phyloP scores from a whole-genome alignment of 2,329 filamentous ascomycete genomes.

The Trichophyton verrucosum region DNA sequence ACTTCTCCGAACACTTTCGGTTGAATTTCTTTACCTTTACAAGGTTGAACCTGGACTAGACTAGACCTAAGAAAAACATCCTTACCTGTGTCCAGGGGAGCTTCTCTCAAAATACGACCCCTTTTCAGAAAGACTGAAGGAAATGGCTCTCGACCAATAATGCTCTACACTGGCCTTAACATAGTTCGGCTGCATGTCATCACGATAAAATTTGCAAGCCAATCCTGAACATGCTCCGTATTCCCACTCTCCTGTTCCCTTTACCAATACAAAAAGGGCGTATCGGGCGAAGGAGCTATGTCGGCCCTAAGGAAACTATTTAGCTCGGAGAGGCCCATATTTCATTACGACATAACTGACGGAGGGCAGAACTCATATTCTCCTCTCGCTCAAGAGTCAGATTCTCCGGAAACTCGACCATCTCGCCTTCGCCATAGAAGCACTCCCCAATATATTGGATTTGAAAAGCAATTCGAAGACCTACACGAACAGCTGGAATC shows the following conservation, averaged over 20 bases:
- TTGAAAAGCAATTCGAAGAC: slow-evolving; percentile 30
- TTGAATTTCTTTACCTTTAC: background rate
- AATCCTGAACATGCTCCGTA: background rate
- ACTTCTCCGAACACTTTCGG: background rate
- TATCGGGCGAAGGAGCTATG: slow-evolving; percentile 16
- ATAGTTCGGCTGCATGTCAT: background rate
- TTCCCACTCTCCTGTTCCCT: background rate
- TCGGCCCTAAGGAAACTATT: slow-evolving; percentile 11
- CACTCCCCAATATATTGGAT: slow-evolving; percentile 24
- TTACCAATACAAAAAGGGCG: slow-evolving; percentile 10
- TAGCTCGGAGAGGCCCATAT: slow-evolving; percentile 9
- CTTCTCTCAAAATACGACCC: background rate
- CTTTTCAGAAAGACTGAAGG: background rate
- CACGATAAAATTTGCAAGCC: background rate
- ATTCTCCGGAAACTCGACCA: slow-evolving; percentile 4
- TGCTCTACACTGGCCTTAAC: background rate
- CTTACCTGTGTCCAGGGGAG: background rate
- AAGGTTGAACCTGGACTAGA: background rate
- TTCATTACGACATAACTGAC: slow-evolving; percentile 3
- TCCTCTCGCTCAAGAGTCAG: background rate
- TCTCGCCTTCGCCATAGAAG: slow-evolving; percentile 18
- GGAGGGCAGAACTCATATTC: background rate
- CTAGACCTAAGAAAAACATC: background rate
- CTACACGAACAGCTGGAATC: slow-evolving; percentile 25
- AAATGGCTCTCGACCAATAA: background rate